These are phyloP conservation scores for Diaporthe longicolla DNA, from an alignment of 2,329 filamentous ascomycete genomes.

Conservation along the genomic window DNA sequence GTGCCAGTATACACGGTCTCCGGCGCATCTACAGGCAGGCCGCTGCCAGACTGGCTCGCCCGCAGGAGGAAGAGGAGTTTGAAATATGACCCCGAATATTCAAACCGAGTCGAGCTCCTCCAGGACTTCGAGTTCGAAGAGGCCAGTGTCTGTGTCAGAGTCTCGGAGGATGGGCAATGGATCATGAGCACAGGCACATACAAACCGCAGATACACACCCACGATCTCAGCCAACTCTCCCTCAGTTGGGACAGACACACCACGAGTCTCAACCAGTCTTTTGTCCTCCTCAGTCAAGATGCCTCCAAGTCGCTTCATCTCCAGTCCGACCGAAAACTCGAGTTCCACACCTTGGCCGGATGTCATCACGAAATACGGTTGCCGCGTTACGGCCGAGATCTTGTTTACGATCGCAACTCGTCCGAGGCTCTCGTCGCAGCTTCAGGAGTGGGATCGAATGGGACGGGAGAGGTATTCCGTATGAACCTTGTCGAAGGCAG, in stretches of 20 bases:
- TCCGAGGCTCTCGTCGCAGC: conserved; percentile 90
- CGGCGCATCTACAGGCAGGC: conserved; percentile 87
- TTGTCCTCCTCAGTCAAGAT: conserved; percentile 88
- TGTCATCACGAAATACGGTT: conserved; percentile 92
- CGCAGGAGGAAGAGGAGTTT: conserved; percentile 89
- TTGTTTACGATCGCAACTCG: conserved; percentile 85
- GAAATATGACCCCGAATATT: conserved; percentile 93
- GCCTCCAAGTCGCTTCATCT: conserved; percentile 96
- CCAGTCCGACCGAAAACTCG: conserved; percentile 90
- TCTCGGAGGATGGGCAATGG: conserved; percentile 97
- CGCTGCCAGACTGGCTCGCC: conserved; percentile 95
- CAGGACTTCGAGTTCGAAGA: conserved; percentile 99
- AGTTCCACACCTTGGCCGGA: conserved; percentile 92
- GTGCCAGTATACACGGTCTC: conserved; percentile 96
- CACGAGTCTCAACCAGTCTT: conserved; percentile 90
- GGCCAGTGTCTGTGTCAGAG: conserved; percentile 88
- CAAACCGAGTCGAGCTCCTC: conserved; percentile 92
- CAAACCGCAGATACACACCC: conserved; percentile 88
- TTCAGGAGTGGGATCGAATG: conserved; percentile 88
- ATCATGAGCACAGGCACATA: conserved; percentile 92
- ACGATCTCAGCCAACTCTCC: conserved; percentile 92
- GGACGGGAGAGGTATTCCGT: conserved; percentile 91
- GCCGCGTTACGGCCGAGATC: conserved; percentile 91
- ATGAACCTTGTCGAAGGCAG: conserved; percentile 92
- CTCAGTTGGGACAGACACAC: conserved; percentile 96